Conservation (phyloP, 768 basidiomycete genomes). For the Kwoniella sp. region DNA sequence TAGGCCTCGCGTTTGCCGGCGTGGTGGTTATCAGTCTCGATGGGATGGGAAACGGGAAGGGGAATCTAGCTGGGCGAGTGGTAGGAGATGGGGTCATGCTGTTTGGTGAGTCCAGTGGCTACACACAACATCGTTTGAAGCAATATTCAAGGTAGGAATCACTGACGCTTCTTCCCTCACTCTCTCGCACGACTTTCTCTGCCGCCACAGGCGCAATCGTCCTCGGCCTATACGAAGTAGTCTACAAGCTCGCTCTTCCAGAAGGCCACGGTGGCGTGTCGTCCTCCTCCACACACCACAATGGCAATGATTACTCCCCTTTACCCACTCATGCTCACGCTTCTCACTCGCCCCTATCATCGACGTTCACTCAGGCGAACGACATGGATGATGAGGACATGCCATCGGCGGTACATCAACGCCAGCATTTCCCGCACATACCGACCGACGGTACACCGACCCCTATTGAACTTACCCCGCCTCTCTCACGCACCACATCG, state of each 20-base stretch:
- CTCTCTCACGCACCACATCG: slow-evolving; percentile 13
- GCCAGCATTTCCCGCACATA: slow-evolving; percentile 3
- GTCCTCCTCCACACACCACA: background rate
- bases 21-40: slow-evolving; percentile 82
- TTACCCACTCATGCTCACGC: slow-evolving; percentile 20
- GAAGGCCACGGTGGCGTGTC: slow-evolving; percentile 46
- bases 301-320: slow-evolving; percentile 16
- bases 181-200: no score
- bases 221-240: slow-evolving; percentile 55
- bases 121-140: background rate
- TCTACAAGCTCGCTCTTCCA: slow-evolving; percentile 54
- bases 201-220: slow-evolving; percentile 49
- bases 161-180: no score
- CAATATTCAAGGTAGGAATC: background rate
- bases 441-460: slow-evolving; percentile 14
- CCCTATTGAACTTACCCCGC: slow-evolving; percentile 12
- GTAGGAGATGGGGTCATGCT: slow-evolving; percentile 55
- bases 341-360: background rate
- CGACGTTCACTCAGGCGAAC: background rate
- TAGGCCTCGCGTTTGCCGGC: slow-evolving; percentile 77
- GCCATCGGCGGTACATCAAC: background rate
- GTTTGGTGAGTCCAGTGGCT: slow-evolving; percentile 33
- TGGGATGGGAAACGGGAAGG: slow-evolving; percentile 51
- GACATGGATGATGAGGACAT: slow-evolving; percentile 4
- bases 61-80: slow-evolving; percentile 34